Base-by-base conservation (phyloP, 768 basidiomycete genomes). In the Amanita exitialis region DNA sequence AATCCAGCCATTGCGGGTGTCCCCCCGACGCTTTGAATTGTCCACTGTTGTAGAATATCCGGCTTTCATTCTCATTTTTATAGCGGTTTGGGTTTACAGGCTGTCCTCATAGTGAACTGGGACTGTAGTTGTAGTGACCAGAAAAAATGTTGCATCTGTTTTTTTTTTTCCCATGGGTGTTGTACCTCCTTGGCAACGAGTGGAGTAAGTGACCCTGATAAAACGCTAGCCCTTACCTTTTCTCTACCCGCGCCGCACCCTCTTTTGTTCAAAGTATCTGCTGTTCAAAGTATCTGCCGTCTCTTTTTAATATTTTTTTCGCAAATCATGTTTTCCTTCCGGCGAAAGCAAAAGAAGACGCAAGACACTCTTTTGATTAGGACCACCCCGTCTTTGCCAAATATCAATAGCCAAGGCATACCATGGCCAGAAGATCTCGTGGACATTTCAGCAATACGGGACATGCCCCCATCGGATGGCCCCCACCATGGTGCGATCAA, bases 401-500 rank as follows among this genome's bases (percentile, higher is more conserved):
- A 88, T 61, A 76, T 91, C 57, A 74, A 70, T 47, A 75, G 82
- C 39, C 83, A 81, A 59, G 86, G 82, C 32, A 85, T 89, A 35
- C 83, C 83, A 51, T 92, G 90, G 90, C 90, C 90, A 20, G 84
- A 83, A 66, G 76, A 83, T 65, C 76, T 92, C 32, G 81, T 92
- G 37, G 86, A 91, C 61, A 71, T 85, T 53, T 71, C 76, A 36
- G 77, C 80, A 53, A 76, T 87, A 53, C 77, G 79, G 47, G 70
- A 79, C 59, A 65, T 70, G 4, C 63, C 69, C 27, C 62, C 63
- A 52, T 64, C 65, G 59, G 67, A 68, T 46, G 62, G 64, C 61
- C 69, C 63, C 52, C 61, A 64, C 51, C 75, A 80, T 77, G 84
- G 83, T 80, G 83, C 84, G 72, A 70, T 75, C 56, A 82, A 78